Evolutionary conservation across 352 stramenopile genomes (phyloP).

Genomic region (Pythium phragmitis): DNA sequence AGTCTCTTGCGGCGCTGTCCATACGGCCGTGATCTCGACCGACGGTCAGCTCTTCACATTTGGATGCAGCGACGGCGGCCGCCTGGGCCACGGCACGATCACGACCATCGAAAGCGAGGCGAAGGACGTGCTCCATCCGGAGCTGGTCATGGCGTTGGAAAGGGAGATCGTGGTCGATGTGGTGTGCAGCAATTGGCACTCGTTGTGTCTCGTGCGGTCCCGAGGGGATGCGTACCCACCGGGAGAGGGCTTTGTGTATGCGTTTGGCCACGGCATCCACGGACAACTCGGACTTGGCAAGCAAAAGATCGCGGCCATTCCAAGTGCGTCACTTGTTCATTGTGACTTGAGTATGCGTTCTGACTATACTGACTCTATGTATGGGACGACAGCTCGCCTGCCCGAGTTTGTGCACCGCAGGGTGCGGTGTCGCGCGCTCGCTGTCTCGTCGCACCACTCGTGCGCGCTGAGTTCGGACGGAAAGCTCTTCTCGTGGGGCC

Average conservation of each 20-base stretch:
- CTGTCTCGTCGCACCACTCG: slow-evolving; percentile 57
- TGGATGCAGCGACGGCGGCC: slow-evolving; percentile 89
- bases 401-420: slow-evolving; percentile 50
- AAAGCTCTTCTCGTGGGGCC: slow-evolving; percentile 72
- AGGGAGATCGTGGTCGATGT: slow-evolving; percentile 59
- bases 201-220: slow-evolving; percentile 53
- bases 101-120: slow-evolving; percentile 8
- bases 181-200: slow-evolving; percentile 67
- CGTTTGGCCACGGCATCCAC: slow-evolving; percentile 68
- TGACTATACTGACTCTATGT: slow-evolving; percentile 14
- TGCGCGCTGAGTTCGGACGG: slow-evolving; percentile 53
- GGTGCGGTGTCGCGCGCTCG: slow-evolving; percentile 46
- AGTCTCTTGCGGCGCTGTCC: slow-evolving; percentile 89
- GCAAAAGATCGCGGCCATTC: slow-evolving; percentile 56
- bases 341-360: neutral
- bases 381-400: slow-evolving; percentile 39
- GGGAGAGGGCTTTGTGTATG: slow-evolving; percentile 50
- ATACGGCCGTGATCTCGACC: slow-evolving; percentile 62
- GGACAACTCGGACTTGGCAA: slow-evolving; percentile 75
- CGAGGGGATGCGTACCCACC: slow-evolving; percentile 4
- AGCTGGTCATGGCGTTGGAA: slow-evolving; percentile 47
- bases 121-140: slow-evolving; percentile 41
- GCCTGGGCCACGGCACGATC: slow-evolving; percentile 74
- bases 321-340: slow-evolving; percentile 36
- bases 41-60: slow-evolving; percentile 78